Evolutionary conservation across 352 stramenopile species (phyloP).

Genomic region (Phytophthora aleatoria): DNA sequence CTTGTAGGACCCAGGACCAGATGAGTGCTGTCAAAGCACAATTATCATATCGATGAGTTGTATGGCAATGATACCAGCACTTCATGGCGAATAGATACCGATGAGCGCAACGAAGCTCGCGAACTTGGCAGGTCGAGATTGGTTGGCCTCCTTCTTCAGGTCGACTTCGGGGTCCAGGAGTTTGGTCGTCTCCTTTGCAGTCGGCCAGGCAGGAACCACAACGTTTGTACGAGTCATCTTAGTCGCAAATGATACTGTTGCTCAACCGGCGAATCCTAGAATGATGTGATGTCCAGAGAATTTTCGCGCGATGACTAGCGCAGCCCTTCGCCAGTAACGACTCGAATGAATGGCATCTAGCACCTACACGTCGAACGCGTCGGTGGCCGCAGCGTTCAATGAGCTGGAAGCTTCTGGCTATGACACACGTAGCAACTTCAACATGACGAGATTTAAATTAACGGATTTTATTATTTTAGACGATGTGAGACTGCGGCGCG

Average conservation of each 20-base stretch:
- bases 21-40: constrained; percentile 22
- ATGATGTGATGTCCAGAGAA: constrained; percentile 9
- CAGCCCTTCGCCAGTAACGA: constrained; percentile 19
- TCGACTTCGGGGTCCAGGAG: constrained; percentile 21
- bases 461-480: constrained; percentile 13
- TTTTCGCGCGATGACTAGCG: constrained; percentile 2
- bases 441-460: constrained; percentile 1
- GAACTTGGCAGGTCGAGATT: constrained; percentile 24
- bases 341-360: neutral
- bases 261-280: constrained; percentile 8
- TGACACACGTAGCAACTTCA: constrained; percentile 8
- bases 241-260: too few relatives aligned
- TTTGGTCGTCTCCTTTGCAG: constrained; percentile 29
- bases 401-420: neutral
- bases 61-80: neutral
- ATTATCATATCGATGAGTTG: neutral
- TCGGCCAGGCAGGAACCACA: constrained; percentile 17
- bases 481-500: constrained; percentile 19
- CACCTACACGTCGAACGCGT: constrained; percentile 18
- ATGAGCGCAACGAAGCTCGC: constrained; percentile 31
- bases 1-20: constrained; percentile 38
- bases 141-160: constrained; percentile 21
- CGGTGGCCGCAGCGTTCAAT: constrained; percentile 8
- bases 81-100: constrained; percentile 7
- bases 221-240: constrained; percentile 29